Evolutionary conservation across 306 rosid genomes (phyloP).

Genomic region (Sophora flavescens): DNA sequence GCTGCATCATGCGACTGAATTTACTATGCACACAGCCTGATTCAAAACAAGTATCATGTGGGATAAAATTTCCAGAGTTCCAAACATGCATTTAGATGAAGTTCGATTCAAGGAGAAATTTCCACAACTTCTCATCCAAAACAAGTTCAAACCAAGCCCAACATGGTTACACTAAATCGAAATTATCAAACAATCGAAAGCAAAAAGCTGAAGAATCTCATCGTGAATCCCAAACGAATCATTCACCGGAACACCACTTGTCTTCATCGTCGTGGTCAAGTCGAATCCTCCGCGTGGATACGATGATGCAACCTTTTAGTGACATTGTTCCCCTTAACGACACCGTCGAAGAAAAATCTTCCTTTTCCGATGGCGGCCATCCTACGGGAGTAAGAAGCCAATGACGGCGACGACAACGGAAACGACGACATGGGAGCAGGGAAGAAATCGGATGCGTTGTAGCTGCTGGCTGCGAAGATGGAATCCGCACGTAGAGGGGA

Average conservation of each 20-base stretch:
- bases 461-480: slow-evolving; percentile 37
- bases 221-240: slow-evolving; percentile 54
- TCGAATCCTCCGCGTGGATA: slow-evolving; percentile 73
- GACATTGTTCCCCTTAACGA: slow-evolving; percentile 43
- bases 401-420: slow-evolving; percentile 18
- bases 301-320: slow-evolving; percentile 56
- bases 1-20: no score
- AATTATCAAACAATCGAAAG: slow-evolving; percentile 12
- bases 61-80: not conserved
- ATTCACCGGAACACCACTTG: slow-evolving; percentile 63
- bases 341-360: slow-evolving; percentile 40
- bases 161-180: not conserved
- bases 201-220: slow-evolving; percentile 35
- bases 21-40: no score
- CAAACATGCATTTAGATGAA: not conserved
- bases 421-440: slow-evolving; percentile 44
- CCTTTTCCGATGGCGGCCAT: slow-evolving; percentile 36
- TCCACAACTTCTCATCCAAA: not conserved
- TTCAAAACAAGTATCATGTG: no score
- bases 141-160: slow-evolving; percentile 16
- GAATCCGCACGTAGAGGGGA: slow-evolving; percentile 47
- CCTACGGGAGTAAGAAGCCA: slow-evolving; percentile 58
- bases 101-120: slow-evolving; percentile 1
- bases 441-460: slow-evolving; percentile 37
- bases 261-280: slow-evolving; percentile 61